Base-by-base conservation (phyloP, 345 rosid genomes). In the Lumnitzera littorea region DNA sequence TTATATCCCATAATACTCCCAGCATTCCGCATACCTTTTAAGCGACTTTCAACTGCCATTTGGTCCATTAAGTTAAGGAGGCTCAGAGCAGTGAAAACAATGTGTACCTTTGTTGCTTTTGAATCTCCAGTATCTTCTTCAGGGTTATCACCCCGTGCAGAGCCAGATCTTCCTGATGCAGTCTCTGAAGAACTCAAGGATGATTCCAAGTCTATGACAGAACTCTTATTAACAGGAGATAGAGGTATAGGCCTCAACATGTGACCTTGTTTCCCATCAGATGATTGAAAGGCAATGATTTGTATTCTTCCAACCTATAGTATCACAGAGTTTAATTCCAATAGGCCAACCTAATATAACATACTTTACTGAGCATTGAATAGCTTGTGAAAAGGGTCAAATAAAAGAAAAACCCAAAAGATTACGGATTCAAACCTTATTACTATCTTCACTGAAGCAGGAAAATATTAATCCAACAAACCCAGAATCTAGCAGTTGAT, bases 231-330 rank as follows among this genome's bases (percentile, higher is more conserved):
- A 16, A 76, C 66, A 24, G 85, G 84, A 24, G 86, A 69, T 53
- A 79, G 65, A 54, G 82, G 64, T 62, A 81, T 43, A 48, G 89
- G 74, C 70, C 74, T 75, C 36, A 76, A 70, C 61, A 73, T 61
- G 71, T 67, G 69, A 72, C 69, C 75, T 46, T 80, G 91, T 63
- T 84, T 90, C 67, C 97, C 96, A 76, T 90, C 92, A 43, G 85
- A 84, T 36, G 99, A 90, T 76, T 94, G 99, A 78, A 94, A 94
- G 50, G 99, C 99, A 63, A 90, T 88, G 53, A 94, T 88, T 79
- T 94, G 99, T 67, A 94, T 94, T 82, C 95, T 78, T 48, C 99
- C 99, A 68, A 94, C 87, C 99, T 91, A 74, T 68, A 68, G 46
- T 15, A 53, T 13, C n/a, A 46, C 47, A 50, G 20, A 62, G 41